phyloP scores from a whole-genome alignment of 208 protist species.

The Kentomonas sorsogonicus region DNA sequence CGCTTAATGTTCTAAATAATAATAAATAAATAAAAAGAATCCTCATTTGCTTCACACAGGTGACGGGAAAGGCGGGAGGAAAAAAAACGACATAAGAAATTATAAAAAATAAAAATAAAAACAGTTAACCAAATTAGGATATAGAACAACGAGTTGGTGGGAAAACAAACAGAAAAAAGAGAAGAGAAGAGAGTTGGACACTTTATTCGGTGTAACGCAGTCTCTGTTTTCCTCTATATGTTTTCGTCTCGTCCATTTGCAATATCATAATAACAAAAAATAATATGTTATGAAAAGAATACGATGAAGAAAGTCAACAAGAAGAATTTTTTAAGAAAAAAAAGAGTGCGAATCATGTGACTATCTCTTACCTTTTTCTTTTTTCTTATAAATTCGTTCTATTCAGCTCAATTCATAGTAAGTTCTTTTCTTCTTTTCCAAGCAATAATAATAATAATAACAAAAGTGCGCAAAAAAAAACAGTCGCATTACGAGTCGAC shows the following conservation, averaged over 20 bases:
- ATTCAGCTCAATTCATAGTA: background rate
- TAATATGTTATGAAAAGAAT: background rate
- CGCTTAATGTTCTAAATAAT: background rate
- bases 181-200: too few relatives aligned
- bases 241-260: too few relatives aligned
- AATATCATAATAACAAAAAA: background rate
- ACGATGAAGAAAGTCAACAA: background rate
- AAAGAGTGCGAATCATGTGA: background rate
- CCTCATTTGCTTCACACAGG: background rate
- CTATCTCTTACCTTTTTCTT: background rate
- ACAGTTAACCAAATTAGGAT: too few relatives aligned
- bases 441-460: background rate
- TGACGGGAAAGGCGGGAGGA: background rate
- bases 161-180: background rate
- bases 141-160: background rate
- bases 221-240: too few relatives aligned
- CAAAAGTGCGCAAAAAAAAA: conserved; percentile 6
- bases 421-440: background rate
- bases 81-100: background rate
- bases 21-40: background rate
- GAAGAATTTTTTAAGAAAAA: background rate
- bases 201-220: too few relatives aligned
- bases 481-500: background rate
- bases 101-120: too few relatives aligned
- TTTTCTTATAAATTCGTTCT: background rate